phyloP scores from a whole-genome alignment of 2,329 filamentous ascomycete species.

The Ilyonectria sp. region DNA sequence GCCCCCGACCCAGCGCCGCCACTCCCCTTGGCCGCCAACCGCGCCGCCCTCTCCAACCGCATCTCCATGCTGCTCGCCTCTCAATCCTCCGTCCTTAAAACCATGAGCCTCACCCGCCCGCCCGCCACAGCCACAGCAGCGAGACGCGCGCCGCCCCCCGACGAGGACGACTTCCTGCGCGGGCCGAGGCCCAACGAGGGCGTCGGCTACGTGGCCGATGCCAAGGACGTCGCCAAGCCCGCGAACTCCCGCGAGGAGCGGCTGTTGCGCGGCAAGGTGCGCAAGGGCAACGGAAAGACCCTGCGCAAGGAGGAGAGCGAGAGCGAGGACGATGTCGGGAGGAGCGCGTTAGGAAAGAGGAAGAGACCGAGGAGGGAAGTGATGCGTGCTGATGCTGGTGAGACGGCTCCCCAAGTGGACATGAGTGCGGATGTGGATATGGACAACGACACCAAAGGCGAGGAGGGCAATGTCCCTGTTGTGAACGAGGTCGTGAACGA shows the following conservation, averaged over 20 bases:
- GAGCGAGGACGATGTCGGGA: conserved; percentile 55
- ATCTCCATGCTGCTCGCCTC: conserved; percentile 58
- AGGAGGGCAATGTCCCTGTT: neutral
- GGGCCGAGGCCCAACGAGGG: conserved; percentile 55
- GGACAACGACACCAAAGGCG: conserved; percentile 28
- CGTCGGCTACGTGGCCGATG: conserved; percentile 56
- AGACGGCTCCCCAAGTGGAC: conserved; percentile 6
- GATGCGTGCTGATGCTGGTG: conserved; percentile 7
- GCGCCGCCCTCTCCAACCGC: conserved; percentile 58
- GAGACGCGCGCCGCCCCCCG: conserved; percentile 20
- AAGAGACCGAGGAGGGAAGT: conserved; percentile 50
- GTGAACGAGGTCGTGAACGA: neutral
- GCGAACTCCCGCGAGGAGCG: conserved; percentile 47
- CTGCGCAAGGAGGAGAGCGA: conserved; percentile 49
- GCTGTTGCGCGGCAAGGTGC: conserved; percentile 51
- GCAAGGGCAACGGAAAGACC: conserved; percentile 30
- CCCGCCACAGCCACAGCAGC: conserved; percentile 6
- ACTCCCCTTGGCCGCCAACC: conserved; percentile 56
- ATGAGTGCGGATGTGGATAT: conserved; percentile 40
- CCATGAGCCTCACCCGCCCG: conserved; percentile 47
- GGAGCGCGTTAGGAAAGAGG: conserved; percentile 56
- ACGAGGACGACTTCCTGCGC: conserved; percentile 47
- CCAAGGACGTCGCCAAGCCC: conserved; percentile 41
- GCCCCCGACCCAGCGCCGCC: conserved; percentile 41
- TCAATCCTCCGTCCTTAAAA: conserved; percentile 53